Evolutionary conservation across 2,329 filamentous ascomycete species (phyloP).

Genomic region (Neofusicoccum sp.): DNA sequence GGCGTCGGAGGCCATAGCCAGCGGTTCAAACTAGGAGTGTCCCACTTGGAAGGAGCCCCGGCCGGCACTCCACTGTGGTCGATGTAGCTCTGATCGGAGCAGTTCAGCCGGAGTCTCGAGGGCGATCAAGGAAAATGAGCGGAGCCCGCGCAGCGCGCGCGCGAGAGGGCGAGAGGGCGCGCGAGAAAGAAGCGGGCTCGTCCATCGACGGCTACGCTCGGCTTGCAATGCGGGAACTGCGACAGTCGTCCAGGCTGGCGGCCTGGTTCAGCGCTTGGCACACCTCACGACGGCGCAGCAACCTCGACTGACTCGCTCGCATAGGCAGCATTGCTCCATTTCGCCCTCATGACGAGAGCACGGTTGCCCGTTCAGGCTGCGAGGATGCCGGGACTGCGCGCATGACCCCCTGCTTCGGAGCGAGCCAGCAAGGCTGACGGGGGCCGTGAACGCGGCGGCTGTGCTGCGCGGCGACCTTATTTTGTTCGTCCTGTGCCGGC

Average conservation of each 20-base stretch:
- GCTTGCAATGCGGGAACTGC: no score
- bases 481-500: background rate
- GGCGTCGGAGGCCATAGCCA: no score
- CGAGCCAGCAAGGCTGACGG: background rate
- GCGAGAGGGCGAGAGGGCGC: background rate
- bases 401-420: background rate
- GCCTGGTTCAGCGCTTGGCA: constrained; percentile 1
- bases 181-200: background rate
- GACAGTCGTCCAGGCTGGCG: background rate
- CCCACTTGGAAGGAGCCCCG: background rate
- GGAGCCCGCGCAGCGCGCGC: background rate
- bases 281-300: background rate
- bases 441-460: background rate
- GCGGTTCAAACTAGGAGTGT: no score
- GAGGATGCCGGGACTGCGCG: background rate
- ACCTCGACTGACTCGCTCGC: no score
- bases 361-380: constrained; percentile 8
- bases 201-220: no score
- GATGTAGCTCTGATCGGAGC: background rate
- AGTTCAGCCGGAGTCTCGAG: background rate
- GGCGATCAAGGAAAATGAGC: constrained; percentile 4
- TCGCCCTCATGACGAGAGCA: constrained; percentile 3
- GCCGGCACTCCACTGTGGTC: background rate
- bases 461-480: background rate
- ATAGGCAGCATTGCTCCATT: no score